Conservation (phyloP, 2,329 filamentous ascomycete species). For the Calonectria pseudoreteaudii region DNA sequence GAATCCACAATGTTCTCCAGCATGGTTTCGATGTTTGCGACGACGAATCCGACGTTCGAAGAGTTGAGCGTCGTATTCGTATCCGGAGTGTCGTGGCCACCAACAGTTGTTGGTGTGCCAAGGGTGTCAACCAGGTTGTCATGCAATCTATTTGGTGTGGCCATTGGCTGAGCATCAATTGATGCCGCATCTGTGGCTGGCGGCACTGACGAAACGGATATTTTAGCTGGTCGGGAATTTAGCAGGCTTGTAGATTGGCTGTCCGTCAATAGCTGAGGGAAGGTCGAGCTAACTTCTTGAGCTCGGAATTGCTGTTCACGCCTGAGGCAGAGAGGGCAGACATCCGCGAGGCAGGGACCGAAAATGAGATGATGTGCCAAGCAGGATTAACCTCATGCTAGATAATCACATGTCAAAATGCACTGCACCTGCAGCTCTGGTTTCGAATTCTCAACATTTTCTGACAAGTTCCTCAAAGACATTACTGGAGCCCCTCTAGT, state of each 20-base stretch:
- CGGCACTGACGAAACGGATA: not conserved
- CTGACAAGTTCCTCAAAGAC: not conserved
- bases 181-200: not conserved
- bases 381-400: not conserved
- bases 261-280: not conserved
- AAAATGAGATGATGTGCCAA: not conserved
- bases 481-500: not conserved
- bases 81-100: slow-evolving; percentile 25
- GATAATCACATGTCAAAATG: slow-evolving; percentile 4
- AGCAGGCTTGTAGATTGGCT: not conserved
- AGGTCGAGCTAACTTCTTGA: no score
- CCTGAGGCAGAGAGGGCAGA: not conserved
- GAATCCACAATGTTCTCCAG: slow-evolving; percentile 46
- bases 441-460: slow-evolving; percentile 4
- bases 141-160: slow-evolving; percentile 25
- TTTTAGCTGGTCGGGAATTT: not conserved
- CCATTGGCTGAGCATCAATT: slow-evolving; percentile 7
- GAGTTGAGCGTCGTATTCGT: slow-evolving; percentile 37
- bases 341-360: not conserved
- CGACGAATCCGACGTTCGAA: slow-evolving; percentile 38
- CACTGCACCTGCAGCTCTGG: not conserved
- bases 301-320: not conserved
- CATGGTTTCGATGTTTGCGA: slow-evolving; percentile 52
- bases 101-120: not conserved
- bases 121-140: slow-evolving; percentile 1